A percentile compares a stretch with the other conserved stretches of the same genome.
Evolutionary conservation across 75 land plant genomes (phyloP).

Genomic region (Selaginella moellendorffii): DNA sequence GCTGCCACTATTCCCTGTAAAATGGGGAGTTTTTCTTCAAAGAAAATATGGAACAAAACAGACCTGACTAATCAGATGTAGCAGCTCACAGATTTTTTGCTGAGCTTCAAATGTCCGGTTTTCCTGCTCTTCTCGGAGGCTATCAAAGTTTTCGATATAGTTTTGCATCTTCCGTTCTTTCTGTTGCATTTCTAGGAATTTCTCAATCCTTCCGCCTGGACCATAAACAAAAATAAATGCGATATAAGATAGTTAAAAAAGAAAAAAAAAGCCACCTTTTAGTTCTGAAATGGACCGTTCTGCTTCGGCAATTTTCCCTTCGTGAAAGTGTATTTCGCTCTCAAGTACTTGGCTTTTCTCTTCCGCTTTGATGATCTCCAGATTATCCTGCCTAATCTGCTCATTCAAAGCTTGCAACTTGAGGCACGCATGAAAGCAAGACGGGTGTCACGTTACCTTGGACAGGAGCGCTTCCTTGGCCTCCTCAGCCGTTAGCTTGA

Average conservation of each 20-base stretch:
- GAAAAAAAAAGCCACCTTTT: slow-evolving; percentile 10
- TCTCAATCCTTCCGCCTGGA: slow-evolving; percentile 23
- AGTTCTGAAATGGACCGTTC: slow-evolving; percentile 15
- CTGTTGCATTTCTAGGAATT: slow-evolving; percentile 25
- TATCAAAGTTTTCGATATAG: slow-evolving; percentile 22
- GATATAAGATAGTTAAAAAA: background rate
- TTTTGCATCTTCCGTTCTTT: slow-evolving; percentile 24
- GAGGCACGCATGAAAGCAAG: background rate
- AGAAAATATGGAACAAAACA: background rate
- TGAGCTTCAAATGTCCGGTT: slow-evolving; percentile 6
- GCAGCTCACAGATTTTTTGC: slow-evolving; percentile 8
- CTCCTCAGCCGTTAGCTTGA: slow-evolving; percentile 12
- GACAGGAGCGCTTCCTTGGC: slow-evolving; percentile 10
- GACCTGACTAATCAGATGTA: slow-evolving; percentile 16
- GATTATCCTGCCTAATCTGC: slow-evolving; percentile 21
- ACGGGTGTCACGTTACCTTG: slow-evolving; percentile 5
- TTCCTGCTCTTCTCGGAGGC: slow-evolving; percentile 7
- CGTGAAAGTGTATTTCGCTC: slow-evolving; percentile 7
- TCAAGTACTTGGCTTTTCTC: slow-evolving; percentile 16
- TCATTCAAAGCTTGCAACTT: background rate
- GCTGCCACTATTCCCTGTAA: background rate
- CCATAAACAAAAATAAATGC: background rate
- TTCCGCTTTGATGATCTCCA: slow-evolving; percentile 17
- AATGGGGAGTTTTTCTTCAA: background rate
- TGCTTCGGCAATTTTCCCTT: slow-evolving; percentile 14